phyloP scores from a whole-genome alignment of 1,284 basidiomycete species.

The Thecaphora thlaspeos region DNA sequence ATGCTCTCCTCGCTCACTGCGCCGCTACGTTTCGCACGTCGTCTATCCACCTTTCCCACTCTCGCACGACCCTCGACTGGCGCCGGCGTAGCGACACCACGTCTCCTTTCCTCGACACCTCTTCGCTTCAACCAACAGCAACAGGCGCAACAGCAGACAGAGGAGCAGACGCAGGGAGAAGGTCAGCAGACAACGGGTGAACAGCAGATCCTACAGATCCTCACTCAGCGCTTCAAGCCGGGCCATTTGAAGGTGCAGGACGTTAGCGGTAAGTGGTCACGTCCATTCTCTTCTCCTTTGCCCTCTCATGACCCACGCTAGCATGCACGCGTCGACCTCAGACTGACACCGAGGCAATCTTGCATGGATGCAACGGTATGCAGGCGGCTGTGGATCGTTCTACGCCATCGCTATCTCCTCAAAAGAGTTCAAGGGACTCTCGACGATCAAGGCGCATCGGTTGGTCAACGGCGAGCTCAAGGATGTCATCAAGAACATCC shows the following conservation, averaged over 20 bases:
- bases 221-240: constrained; percentile 72
- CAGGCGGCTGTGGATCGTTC: constrained; percentile 86
- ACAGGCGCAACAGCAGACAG: no score
- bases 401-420: constrained; percentile 89
- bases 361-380: no score
- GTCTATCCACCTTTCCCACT: no score
- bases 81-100: no score
- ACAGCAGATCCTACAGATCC: constrained; percentile 68
- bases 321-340: no score
- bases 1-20: no score
- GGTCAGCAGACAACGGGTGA: constrained; percentile 16
- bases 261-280: constrained; percentile 61
- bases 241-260: constrained; percentile 50
- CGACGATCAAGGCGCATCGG: constrained; percentile 89
- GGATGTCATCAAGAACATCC: constrained; percentile 84
- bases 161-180: no score
- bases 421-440: constrained; percentile 76
- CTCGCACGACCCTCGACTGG: no score
- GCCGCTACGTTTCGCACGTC: no score
- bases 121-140: neutral
- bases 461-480: constrained; percentile 85
- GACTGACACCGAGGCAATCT: no score
- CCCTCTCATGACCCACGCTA: constrained; percentile 63
- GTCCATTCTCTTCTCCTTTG: constrained; percentile 5
- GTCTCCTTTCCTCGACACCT: no score